Evolutionary conservation across 164 flowering plant genomes (phyloP).

Genomic region (Hamamelis virginiana): DNA sequence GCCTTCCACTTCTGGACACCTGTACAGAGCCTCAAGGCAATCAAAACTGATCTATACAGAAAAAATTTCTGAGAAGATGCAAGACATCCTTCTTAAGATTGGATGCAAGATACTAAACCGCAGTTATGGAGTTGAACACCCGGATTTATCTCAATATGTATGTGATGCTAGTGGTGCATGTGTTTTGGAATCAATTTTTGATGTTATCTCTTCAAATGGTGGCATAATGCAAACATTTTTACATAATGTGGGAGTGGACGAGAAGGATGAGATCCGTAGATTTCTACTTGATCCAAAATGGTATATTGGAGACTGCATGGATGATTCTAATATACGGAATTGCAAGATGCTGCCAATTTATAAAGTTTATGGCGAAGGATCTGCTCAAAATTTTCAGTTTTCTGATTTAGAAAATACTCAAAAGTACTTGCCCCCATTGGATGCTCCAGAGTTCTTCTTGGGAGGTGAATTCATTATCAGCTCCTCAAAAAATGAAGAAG

Average conservation of each 20-base stretch:
- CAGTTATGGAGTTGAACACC: conserved; percentile 63
- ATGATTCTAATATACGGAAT: conserved; percentile 43
- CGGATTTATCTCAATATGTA: conserved; percentile 59
- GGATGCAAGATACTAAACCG: conserved; percentile 78
- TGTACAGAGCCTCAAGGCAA: conserved; percentile 54
- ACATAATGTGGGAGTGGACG: conserved; percentile 42
- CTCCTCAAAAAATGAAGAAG: conserved; percentile 63
- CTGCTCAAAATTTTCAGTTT: conserved; percentile 35
- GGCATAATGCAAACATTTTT: conserved; percentile 25
- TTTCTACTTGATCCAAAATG: conserved; percentile 87
- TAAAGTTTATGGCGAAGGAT: conserved; percentile 53
- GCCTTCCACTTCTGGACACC: conserved; percentile 82
- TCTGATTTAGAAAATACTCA: conserved; percentile 61
- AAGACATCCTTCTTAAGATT: conserved; percentile 54
- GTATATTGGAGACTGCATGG: conserved; percentile 59
- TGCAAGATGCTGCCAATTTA: conserved; percentile 75
- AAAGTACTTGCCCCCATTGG: conserved; percentile 74
- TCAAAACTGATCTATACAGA: conserved; percentile 62
- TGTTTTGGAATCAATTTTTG: conserved; percentile 71
- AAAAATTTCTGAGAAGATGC: conserved; percentile 53
- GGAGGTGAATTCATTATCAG: conserved; percentile 60
- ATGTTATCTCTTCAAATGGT: conserved; percentile 47
- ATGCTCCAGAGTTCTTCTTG: conserved; percentile 52
- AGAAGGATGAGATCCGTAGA: conserved; percentile 70
- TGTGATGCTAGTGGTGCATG: conserved; percentile 57